These are phyloP conservation scores for Iberis amara DNA, from an alignment of 441 rosid genomes.

Conservation along the genomic window DNA sequence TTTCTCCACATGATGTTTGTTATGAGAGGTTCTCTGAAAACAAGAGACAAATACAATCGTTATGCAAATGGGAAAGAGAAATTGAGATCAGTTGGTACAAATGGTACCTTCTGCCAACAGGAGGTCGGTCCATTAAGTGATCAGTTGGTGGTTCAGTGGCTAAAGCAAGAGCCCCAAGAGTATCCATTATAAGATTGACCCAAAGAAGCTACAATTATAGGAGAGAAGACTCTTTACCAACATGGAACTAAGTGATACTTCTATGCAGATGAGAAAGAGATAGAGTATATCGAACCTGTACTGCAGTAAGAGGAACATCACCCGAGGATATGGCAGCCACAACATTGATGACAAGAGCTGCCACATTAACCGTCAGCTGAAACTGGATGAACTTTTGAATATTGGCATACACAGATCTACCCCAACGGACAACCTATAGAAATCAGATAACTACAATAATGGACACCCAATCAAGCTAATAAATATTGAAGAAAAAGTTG, in stretches of 20 bases:
- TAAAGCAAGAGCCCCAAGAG: conserved; percentile 94
- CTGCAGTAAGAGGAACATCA: conserved; percentile 94
- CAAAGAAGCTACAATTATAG: conserved; percentile 73
- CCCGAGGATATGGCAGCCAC: conserved; percentile 93
- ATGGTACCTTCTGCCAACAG: conserved; percentile 82
- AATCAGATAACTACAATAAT: conserved; percentile 17
- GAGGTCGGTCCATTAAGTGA: conserved; percentile 75
- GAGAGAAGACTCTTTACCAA: conserved; percentile 18
- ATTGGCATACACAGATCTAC: conserved; percentile 95
- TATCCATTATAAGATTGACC: conserved; percentile 99
- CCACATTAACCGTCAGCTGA: conserved; percentile 96
- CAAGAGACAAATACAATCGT: conserved; percentile 2
- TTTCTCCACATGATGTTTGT: conserved; percentile 99
- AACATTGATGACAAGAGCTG: conserved; percentile 86
- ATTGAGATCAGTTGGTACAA: not conserved
- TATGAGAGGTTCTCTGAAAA: conserved; percentile 80
- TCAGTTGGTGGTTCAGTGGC: conserved; percentile 98
- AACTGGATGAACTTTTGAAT: conserved; percentile 99
- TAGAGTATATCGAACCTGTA: conserved; percentile 53
- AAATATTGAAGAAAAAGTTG: not conserved
- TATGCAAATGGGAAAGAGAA: not conserved
- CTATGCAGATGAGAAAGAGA: conserved; percentile 7
- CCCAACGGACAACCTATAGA: conserved; percentile 91
- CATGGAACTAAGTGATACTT: conserved; percentile 9
- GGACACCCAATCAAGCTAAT: not conserved